A percentile compares a stretch with the other conserved stretches of the same genome.
phyloP scores from a whole-genome alignment of 352 stramenopile species.

The Pythium sukuiense region DNA sequence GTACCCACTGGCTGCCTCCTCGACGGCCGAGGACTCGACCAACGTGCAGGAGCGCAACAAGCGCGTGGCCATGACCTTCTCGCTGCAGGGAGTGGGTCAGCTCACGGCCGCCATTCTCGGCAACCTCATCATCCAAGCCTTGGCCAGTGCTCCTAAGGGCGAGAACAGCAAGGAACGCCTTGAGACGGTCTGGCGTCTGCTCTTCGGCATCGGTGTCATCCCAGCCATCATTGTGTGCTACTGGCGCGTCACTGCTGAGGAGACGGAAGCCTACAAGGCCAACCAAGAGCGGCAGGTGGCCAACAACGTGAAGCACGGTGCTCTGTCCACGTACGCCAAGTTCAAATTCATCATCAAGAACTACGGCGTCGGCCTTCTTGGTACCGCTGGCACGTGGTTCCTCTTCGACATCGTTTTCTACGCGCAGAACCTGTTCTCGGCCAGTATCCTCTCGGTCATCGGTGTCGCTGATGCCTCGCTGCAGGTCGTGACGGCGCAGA shows the following conservation, averaged over 20 bases:
- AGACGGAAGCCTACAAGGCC: constrained; percentile 53
- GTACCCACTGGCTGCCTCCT: constrained; percentile 49
- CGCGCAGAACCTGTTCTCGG: constrained; percentile 78
- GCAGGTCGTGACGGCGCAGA: constrained; percentile 36
- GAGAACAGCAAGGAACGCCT: constrained; percentile 45
- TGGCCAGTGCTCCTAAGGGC: constrained; percentile 30
- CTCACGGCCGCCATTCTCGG: constrained; percentile 54
- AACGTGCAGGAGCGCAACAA: constrained; percentile 45
- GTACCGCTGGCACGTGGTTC: constrained; percentile 80
- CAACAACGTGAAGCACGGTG: not conserved
- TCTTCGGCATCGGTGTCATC: constrained; percentile 66
- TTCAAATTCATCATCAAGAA: constrained; percentile 44
- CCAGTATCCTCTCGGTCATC: constrained; percentile 63
- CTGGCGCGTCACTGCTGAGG: constrained; percentile 58
- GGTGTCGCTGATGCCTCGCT: constrained; percentile 53
- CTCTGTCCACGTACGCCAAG: constrained; percentile 7
- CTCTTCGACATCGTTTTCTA: constrained; percentile 87
- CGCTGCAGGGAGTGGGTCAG: constrained; percentile 56
- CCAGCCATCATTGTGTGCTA: constrained; percentile 62
- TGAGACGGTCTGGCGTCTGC: constrained; percentile 59
- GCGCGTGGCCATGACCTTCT: constrained; percentile 58
- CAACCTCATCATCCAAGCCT: constrained; percentile 39
- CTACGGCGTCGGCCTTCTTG: constrained; percentile 53
- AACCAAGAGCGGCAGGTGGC: not conserved
- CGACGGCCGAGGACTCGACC: constrained; percentile 55